These are phyloP conservation scores for Chloris gayana DNA, from an alignment of 176 grass and related monocot genomes.

Conservation along the genomic window DNA sequence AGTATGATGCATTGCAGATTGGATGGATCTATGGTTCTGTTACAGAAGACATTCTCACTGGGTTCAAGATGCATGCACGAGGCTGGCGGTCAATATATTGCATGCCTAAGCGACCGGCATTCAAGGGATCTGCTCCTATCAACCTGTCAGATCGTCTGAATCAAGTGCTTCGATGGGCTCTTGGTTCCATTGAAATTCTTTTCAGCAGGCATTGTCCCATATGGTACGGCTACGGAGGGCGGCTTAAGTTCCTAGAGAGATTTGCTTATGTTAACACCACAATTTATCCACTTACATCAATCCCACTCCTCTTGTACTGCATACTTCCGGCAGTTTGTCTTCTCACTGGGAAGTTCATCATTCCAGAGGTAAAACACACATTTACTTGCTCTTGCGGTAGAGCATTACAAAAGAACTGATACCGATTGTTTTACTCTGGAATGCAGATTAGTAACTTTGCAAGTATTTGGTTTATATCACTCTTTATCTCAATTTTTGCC, in stretches of 20 bases:
- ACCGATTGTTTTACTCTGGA: not conserved
- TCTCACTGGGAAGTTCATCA: slow-evolving; percentile 90
- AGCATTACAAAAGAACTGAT: not conserved
- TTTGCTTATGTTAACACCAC: slow-evolving; percentile 92
- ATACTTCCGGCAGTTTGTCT: slow-evolving; percentile 83
- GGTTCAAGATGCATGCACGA: slow-evolving; percentile 95
- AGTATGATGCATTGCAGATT: slow-evolving; percentile 59
- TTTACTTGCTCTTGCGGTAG: not conserved
- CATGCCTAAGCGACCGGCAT: slow-evolving; percentile 83
- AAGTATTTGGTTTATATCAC: slow-evolving; percentile 83
- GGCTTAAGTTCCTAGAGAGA: slow-evolving; percentile 87
- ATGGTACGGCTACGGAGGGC: slow-evolving; percentile 87
- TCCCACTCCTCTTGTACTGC: slow-evolving; percentile 84
- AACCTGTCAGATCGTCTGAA: slow-evolving; percentile 94
- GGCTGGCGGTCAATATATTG: slow-evolving; percentile 90
- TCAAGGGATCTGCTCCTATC: slow-evolving; percentile 91
- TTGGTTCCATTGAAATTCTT: slow-evolving; percentile 92
- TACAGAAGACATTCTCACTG: slow-evolving; percentile 92
- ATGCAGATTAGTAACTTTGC: slow-evolving; percentile 81
- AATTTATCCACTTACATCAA: slow-evolving; percentile 82
- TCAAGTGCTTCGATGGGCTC: slow-evolving; percentile 90
- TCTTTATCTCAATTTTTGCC: slow-evolving; percentile 83
- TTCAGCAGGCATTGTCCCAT: slow-evolving; percentile 92
- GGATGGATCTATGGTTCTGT: slow-evolving; percentile 98
- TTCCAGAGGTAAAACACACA: slow-evolving; percentile 65